phyloP scores from a whole-genome alignment of 2,329 filamentous ascomycete genomes.

The Xylariaceae sp. region DNA sequence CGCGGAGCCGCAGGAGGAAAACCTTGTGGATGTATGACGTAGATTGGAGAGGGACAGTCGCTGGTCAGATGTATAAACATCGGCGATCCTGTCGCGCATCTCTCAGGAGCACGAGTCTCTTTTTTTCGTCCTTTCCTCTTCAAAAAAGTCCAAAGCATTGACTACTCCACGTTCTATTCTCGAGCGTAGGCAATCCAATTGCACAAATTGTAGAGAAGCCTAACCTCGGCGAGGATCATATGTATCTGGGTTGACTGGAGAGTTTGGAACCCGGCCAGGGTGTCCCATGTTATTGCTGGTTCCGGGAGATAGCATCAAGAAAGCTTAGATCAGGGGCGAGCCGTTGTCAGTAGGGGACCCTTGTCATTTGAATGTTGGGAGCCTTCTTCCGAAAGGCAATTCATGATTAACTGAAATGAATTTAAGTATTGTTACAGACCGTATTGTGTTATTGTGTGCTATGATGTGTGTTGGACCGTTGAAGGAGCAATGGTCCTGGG shows the following conservation, averaged over 20 bases:
- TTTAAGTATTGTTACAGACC: too few relatives aligned
- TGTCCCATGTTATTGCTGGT: slow-evolving; percentile 1
- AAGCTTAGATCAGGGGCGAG: background rate
- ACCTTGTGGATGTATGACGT: slow-evolving; percentile 56
- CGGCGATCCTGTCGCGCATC: slow-evolving; percentile 22
- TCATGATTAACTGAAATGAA: background rate
- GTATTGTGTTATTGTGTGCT: background rate
- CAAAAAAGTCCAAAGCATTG: slow-evolving; percentile 23
- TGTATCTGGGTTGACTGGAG: background rate
- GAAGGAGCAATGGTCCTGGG: background rate
- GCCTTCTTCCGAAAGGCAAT: background rate
- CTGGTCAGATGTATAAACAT: slow-evolving; percentile 26
- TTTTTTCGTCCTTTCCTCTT: slow-evolving; percentile 9
- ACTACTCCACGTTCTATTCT: slow-evolving; percentile 13
- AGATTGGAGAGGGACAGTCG: slow-evolving; percentile 19
- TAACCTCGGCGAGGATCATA: background rate
- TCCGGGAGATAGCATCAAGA: background rate
- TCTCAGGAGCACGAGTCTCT: slow-evolving; percentile 24
- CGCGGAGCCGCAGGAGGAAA: slow-evolving; percentile 47
- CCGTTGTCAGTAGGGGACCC: background rate
- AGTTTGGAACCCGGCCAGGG: background rate
- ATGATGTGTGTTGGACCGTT: background rate
- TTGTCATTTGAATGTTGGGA: background rate
- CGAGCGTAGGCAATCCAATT: background rate
- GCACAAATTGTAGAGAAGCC: slow-evolving; percentile 1